A percentile compares a stretch with the other conserved stretches of the same genome.
phyloP scores from a whole-genome alignment of 768 basidiomycete species.

The Termitomyces sp. region DNA sequence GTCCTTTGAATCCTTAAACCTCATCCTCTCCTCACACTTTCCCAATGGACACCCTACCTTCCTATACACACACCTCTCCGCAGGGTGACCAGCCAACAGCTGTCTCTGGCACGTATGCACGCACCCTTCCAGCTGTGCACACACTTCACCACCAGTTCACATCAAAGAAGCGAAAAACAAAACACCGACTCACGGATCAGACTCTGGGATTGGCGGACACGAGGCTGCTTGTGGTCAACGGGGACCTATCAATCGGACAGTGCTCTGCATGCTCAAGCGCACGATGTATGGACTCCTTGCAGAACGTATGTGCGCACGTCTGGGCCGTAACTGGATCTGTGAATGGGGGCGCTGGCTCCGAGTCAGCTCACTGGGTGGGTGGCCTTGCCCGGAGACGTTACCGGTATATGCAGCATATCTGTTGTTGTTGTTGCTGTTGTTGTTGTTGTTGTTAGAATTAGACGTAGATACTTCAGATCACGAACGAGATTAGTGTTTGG shows the following conservation, averaged over 20 bases:
- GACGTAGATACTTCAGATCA: neutral
- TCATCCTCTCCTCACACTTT: constrained; percentile 31
- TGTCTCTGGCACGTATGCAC: constrained; percentile 60
- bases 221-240: constrained; percentile 54
- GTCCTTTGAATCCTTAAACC: constrained; percentile 2
- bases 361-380: neutral
- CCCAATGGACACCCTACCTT: constrained; percentile 44
- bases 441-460: too few relatives aligned
- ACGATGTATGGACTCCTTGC: constrained; percentile 69
- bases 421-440: too few relatives aligned
- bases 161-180: neutral
- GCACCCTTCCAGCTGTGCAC: constrained; percentile 57
- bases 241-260: constrained; percentile 82
- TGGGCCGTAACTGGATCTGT: constrained; percentile 67
- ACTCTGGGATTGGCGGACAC: constrained; percentile 68
- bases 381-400: constrained; percentile 18
- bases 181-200: constrained; percentile 49
- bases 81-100: constrained; percentile 54
- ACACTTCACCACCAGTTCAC: constrained; percentile 71
- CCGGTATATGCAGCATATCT: constrained; percentile 82
- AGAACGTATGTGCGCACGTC: constrained; percentile 84
- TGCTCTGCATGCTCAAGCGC: constrained; percentile 63
- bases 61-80: constrained; percentile 53
- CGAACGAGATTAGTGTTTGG: constrained; percentile 67
- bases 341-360: constrained; percentile 59